Evolutionary conservation across 208 protist genomes (phyloP).

Genomic region (Porcisia deanei): DNA sequence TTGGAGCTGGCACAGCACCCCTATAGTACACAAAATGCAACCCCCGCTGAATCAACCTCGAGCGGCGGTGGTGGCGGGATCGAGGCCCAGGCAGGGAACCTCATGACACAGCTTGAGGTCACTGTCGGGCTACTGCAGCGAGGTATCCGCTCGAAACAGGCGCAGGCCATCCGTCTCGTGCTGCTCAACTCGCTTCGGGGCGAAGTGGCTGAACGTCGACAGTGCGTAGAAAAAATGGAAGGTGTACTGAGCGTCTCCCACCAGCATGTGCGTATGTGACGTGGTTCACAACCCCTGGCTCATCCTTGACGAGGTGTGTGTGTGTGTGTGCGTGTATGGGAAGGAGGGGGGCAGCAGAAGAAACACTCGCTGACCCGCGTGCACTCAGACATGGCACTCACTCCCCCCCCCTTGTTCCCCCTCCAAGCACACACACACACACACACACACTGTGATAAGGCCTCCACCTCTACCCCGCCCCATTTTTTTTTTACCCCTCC

Average conservation of each 20-base stretch:
- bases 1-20: slow-evolving; percentile 24
- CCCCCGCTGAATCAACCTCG: not conserved
- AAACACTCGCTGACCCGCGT: too few species aligned
- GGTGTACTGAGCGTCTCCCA: slow-evolving; percentile 37
- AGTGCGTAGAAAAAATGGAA: slow-evolving; percentile 51
- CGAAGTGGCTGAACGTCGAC: slow-evolving; percentile 48
- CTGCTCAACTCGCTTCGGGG: slow-evolving; percentile 47
- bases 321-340: not conserved
- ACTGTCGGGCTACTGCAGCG: slow-evolving; percentile 43
- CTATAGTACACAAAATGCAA: not conserved
- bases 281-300: too few species aligned
- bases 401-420: too few species aligned
- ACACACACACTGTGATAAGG: too few species aligned
- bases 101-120: slow-evolving; percentile 16
- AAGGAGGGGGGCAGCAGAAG: not conserved
- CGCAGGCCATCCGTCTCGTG: slow-evolving; percentile 53
- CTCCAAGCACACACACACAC: too few species aligned
- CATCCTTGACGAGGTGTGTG: not conserved
- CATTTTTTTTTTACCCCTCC: not conserved
- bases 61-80: not conserved
- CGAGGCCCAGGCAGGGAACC: slow-evolving; percentile 6
- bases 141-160: slow-evolving; percentile 69
- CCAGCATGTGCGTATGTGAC: slow-evolving; percentile 28
- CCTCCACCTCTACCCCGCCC: not conserved
- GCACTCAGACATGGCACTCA: not conserved